Percentiles rank a stretch among this genome's conserved stretches.
phyloP scores from a whole-genome alignment of 441 rosid species.

The Pelargonium cotyledonis region DNA sequence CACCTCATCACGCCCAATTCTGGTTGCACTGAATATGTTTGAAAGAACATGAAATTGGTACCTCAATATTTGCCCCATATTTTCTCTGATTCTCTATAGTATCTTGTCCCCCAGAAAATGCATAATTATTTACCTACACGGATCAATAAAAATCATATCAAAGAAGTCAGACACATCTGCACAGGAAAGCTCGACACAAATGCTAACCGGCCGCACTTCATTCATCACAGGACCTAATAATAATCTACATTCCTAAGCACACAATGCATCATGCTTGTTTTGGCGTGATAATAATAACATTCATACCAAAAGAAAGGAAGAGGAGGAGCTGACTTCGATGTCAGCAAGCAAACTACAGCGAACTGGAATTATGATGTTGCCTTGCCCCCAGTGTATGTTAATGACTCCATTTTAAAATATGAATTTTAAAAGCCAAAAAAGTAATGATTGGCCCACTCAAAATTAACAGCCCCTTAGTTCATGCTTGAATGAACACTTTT shows the following conservation, averaged over 20 bases:
- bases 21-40: neutral
- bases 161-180: neutral
- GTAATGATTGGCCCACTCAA: no score
- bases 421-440: no score
- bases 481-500: neutral
- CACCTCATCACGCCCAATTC: neutral
- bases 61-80: conserved; percentile 88
- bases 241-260: no score
- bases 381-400: no score
- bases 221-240: neutral
- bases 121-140: conserved; percentile 64
- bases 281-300: no score
- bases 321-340: neutral
- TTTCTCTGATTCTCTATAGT: conserved; percentile 56
- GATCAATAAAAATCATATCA: conserved; percentile 11
- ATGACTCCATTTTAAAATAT: no score
- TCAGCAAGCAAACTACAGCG: neutral
- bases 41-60: conserved; percentile 20
- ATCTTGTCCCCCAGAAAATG: conserved; percentile 84
- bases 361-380: no score
- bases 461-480: no score
- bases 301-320: neutral
- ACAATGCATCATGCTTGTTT: no score
- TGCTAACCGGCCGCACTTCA: neutral
- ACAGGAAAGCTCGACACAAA: neutral